Evolutionary conservation across 192 early-diverging fungal genomes (phyloP).

Genomic region (Rhizophagus sp.): DNA sequence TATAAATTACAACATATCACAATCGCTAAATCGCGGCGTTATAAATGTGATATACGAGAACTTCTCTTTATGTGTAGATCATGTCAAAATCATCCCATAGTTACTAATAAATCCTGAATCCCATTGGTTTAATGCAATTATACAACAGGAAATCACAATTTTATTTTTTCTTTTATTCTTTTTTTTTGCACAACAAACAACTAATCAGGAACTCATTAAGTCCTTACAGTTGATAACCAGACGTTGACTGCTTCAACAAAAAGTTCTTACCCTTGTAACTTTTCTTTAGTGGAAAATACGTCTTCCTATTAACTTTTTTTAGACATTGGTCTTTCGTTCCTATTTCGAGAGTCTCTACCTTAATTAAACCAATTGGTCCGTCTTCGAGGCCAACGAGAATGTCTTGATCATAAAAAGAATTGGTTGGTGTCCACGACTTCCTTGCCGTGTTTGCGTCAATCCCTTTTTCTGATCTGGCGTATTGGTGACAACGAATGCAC

Average conservation of each 20-base stretch:
- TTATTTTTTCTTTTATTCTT: neutral
- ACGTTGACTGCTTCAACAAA: neutral
- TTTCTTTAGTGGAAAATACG: neutral
- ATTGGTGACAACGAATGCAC: neutral
- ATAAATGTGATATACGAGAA: neutral
- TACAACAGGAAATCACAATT: neutral
- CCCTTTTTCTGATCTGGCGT: neutral
- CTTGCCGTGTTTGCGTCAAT: neutral
- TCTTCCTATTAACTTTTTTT: neutral
- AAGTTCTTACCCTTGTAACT: neutral
- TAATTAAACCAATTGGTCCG: neutral
- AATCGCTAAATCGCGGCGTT: too few relatives aligned
- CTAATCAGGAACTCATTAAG: neutral
- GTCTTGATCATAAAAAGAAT: constrained; percentile 1
- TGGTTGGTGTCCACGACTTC: neutral
- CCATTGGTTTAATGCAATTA: neutral
- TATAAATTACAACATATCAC: neutral
- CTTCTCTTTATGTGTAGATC: neutral
- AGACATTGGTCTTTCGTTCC: neutral
- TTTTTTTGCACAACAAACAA: constrained; percentile 1
- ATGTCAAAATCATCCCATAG: neutral
- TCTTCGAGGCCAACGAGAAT: neutral
- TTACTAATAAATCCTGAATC: neutral
- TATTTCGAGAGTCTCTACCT: neutral
- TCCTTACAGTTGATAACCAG: neutral